phyloP scores from a whole-genome alignment of 164 flowering plant species.

The Dillenia suffruticosa region DNA sequence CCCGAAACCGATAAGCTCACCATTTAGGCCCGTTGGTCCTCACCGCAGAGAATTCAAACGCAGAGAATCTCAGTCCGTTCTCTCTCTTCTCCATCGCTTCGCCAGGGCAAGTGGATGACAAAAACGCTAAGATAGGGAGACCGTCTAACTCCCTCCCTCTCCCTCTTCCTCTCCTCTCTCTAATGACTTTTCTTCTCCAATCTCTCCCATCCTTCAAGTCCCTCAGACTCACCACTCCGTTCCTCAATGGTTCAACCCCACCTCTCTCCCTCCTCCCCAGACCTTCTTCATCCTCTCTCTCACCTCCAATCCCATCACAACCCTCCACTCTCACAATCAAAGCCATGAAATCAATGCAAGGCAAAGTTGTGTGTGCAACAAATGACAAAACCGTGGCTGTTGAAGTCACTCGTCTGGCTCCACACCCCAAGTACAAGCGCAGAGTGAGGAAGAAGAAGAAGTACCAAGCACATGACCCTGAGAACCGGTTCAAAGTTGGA shows the following conservation, averaged over 20 bases:
- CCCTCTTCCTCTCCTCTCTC: too few species aligned
- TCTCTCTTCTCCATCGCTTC: too few species aligned
- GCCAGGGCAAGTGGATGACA: too few species aligned
- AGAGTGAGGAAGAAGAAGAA: conserved; percentile 84
- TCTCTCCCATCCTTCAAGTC: conserved; percentile 40
- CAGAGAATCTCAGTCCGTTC: background rate
- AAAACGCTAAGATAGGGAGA: too few species aligned
- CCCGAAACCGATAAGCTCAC: too few species aligned
- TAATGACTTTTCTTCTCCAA: conserved; percentile 22
- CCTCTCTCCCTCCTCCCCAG: conserved; percentile 32
- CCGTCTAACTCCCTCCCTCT: background rate
- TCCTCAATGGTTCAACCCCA: conserved; percentile 58
- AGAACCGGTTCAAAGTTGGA: conserved; percentile 74
- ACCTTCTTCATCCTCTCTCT: conserved; percentile 28
- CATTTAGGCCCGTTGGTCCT: too few species aligned
- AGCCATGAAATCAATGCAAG: conserved; percentile 68
- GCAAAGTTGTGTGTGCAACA: conserved; percentile 71
- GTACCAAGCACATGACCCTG: conserved; percentile 93
- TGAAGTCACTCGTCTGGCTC: conserved; percentile 64
- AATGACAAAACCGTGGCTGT: conserved; percentile 85
- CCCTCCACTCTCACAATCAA: conserved; percentile 35
- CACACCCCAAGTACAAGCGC: conserved; percentile 88
- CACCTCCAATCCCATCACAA: conserved; percentile 16
- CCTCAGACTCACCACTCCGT: conserved; percentile 37
- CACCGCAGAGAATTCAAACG: background rate